Conservation (phyloP, 495 filamentous ascomycete genomes). For the Talaromyces borbonicus region DNA sequence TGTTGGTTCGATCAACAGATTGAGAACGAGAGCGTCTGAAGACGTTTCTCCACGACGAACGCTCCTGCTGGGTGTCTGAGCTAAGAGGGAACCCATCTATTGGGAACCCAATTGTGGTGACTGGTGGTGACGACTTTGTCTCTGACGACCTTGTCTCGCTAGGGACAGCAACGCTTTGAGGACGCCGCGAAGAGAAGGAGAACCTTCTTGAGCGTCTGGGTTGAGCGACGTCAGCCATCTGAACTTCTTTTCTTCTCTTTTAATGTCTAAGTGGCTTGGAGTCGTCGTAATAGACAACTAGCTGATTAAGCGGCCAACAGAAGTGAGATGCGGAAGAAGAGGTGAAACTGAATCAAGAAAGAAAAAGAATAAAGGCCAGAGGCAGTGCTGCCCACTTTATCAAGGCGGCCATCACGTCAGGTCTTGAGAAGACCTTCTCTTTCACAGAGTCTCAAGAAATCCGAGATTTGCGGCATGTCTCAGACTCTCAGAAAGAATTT, state of each 20-base stretch:
- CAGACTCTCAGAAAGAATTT: too few relatives aligned
- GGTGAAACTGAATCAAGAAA: too few relatives aligned
- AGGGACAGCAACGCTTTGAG: neutral
- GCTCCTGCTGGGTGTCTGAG: neutral
- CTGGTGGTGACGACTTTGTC: neutral
- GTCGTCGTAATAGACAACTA: neutral
- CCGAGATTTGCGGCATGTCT: too few relatives aligned
- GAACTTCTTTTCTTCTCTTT: neutral
- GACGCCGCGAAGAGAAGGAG: slow-evolving; percentile 2
- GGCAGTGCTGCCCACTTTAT: too few relatives aligned
- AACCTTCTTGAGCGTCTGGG: slow-evolving; percentile 5
- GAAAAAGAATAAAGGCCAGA: too few relatives aligned
- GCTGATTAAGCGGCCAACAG: neutral
- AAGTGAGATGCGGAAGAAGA: too few relatives aligned
- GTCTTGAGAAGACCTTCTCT: too few relatives aligned
- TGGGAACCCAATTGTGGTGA: slow-evolving; percentile 5
- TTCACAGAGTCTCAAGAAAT: too few relatives aligned
- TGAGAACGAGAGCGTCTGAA: slow-evolving; percentile 6
- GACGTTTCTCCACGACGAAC: slow-evolving; percentile 2
- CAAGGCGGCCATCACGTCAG: too few relatives aligned
- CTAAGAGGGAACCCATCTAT: slow-evolving; percentile 1
- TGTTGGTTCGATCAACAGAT: neutral
- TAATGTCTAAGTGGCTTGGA: neutral
- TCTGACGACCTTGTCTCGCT: too few relatives aligned
- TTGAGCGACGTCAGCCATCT: slow-evolving; percentile 2